Evolutionary conservation across 345 rosid genomes (phyloP).

Genomic region (Euphorbia pulcherrima): DNA sequence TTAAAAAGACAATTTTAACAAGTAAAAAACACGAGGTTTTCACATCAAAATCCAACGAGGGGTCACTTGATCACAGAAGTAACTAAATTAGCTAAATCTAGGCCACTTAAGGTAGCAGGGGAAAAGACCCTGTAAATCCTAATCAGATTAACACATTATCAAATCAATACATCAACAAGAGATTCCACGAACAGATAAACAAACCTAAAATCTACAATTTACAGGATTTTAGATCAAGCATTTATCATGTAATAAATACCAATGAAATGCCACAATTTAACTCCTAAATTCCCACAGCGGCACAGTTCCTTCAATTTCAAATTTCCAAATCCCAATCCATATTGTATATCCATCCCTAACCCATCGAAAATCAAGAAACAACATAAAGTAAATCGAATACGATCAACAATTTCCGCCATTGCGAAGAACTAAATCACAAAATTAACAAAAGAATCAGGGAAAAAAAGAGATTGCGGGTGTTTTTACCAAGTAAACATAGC

Average conservation of each 20-base stretch:
- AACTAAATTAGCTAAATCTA: neutral
- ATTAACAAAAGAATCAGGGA: neutral
- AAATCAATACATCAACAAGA: neutral
- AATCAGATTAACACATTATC: neutral
- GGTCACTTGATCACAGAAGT: neutral
- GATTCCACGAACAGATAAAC: neutral
- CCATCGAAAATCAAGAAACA: neutral
- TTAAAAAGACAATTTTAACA: neutral
- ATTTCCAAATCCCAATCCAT: slow-evolving; percentile 1
- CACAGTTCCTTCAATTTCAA: neutral
- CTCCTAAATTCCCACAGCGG: neutral
- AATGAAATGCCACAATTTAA: neutral
- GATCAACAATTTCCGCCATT: slow-evolving; percentile 2
- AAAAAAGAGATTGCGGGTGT: neutral
- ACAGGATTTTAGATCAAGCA: neutral
- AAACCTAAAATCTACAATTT: neutral
- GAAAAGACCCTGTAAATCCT: neutral
- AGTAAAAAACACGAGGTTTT: neutral
- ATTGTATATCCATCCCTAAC: neutral
- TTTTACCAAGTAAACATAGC: slow-evolving; percentile 85
- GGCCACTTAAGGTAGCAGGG: neutral
- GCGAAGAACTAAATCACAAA: neutral
- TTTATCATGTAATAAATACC: neutral
- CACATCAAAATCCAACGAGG: neutral
- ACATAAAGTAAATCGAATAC: neutral